Base-by-base conservation (phyloP, 805 yeast genomes). In the Yarrowia osloensis region DNA sequence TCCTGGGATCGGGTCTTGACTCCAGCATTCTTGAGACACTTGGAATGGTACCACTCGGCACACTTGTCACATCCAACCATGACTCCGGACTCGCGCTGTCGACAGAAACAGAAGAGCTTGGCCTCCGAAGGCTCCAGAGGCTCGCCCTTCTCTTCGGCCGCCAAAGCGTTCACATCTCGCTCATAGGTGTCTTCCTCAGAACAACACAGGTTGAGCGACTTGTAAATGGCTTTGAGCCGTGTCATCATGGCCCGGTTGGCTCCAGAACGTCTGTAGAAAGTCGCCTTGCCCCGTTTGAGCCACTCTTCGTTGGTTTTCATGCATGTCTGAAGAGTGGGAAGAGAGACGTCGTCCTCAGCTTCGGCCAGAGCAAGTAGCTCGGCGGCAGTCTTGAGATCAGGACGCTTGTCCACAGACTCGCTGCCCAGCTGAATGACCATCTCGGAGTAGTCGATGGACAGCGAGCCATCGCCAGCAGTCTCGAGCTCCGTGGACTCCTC, bases 1-100 rank as follows among this genome's bases (percentile, higher is more conserved):
- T 76, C 79, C 39, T 78, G 75, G 3, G 77, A 77, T 61, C 69
- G 69, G n/a, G 70, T n/a, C 39, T 71, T 68, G 24, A 70, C 69
- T 24, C 74, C 68, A 0, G 73, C 68, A n/a, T 72, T 65, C 63
- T 71, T 71, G 46, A 92, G 92, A 80, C 98, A 92, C 76, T 81
- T 89, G 1, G 95, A 96, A 74, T 92, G 98, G 74, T 91, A 97
- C 97, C 97, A 92, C 11, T 88, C 96, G 13, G 90, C 86, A 76
- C 98, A 92, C 68, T 82, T 81, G 71, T 91, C 97, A 80, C 98
- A 92, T 76, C 91, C 96, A 59, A 93, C 87, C 33, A 96, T 91
- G 73, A 88, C 86, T 0, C 97, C 97, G 72, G 89, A 95, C 76
- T 91, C 97, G 65, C 90, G 74, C 29, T 74, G 69, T 21, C 83